phyloP scores from a whole-genome alignment of 192 early-diverging fungal genomes.

The Podila horticola region DNA sequence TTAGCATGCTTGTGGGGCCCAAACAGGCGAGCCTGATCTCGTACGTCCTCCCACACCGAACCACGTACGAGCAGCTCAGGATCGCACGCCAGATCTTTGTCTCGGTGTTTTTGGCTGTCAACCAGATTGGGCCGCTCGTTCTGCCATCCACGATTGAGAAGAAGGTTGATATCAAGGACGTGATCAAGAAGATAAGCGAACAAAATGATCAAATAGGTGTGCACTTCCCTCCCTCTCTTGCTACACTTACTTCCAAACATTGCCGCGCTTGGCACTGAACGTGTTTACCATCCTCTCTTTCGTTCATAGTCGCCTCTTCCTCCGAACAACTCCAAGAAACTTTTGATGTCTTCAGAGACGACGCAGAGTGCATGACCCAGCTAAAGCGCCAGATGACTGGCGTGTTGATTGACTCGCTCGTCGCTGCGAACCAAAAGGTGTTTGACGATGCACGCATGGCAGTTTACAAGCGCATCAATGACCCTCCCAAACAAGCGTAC shows the following conservation, averaged over 20 bases:
- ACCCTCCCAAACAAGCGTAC: background rate
- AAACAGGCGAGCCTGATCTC: background rate
- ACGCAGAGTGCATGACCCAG: background rate
- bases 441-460: slow-evolving; percentile 1
- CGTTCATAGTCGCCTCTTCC: background rate
- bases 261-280: no score
- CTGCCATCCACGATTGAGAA: background rate
- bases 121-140: background rate
- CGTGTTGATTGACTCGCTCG: background rate
- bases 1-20: slow-evolving; percentile 1
- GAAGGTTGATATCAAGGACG: background rate
- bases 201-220: no score
- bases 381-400: background rate
- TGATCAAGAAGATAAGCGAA: background rate
- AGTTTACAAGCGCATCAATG: background rate
- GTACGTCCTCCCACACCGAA: slow-evolving; percentile 4
- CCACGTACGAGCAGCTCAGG: slow-evolving; percentile 10
- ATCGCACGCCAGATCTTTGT: slow-evolving; percentile 4
- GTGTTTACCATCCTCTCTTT: no score
- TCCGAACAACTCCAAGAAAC: background rate
- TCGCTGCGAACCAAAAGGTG: background rate
- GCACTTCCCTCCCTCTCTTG: no score
- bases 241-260: no score
- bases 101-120: background rate
- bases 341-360: background rate